Evolutionary conservation across 306 rosid genomes (phyloP), one percentile per base, ranked within the genome.

Genomic region (Vicia villosa): DNA sequence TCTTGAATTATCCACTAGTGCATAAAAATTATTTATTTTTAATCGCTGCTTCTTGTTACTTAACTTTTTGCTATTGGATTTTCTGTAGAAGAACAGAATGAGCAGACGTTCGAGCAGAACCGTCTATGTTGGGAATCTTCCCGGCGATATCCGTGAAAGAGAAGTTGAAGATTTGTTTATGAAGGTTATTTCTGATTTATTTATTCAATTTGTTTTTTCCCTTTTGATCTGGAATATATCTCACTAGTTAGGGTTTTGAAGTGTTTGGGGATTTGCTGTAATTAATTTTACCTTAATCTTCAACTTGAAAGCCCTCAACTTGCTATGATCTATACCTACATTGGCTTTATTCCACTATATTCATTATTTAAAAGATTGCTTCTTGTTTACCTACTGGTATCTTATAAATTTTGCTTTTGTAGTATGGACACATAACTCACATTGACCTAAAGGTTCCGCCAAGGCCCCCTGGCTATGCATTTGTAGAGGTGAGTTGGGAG

Each of bases 401-500:
- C 36, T 73, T 32, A 8, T 49, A 58, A 49, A 45, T 41, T 68
- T 74, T 49, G 17, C 22, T 37, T 42, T 52, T 26, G 70, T 83
- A 95, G 99, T 95, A 89, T 81, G 99, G 97, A 58, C 96, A 83
- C 75, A 86, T 95, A 65, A 84, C 92, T 4, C 95, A 95, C 68
- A 87, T 95, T 76, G 97, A 95, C 77, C 84, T 91, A 13, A 95
- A 95, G 87, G 99, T 95, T 40, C 99, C 99, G 5, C 99, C 99
- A 16, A 95, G 97, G 74, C 99, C 99, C 26, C 99, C 99, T 19
- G 99, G 97, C 61, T 95, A 95, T 74, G 99, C 99, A 51, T 95
- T 95, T 79, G 96, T 95, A 41, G 97, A 91, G 99, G 99, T 91
- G 72, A 84, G 85, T 56, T 76, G 52, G 50, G 28, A 49, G 30